phyloP scores from a whole-genome alignment of 2,329 filamentous ascomycete genomes.

The Epicoccum nigrum region DNA sequence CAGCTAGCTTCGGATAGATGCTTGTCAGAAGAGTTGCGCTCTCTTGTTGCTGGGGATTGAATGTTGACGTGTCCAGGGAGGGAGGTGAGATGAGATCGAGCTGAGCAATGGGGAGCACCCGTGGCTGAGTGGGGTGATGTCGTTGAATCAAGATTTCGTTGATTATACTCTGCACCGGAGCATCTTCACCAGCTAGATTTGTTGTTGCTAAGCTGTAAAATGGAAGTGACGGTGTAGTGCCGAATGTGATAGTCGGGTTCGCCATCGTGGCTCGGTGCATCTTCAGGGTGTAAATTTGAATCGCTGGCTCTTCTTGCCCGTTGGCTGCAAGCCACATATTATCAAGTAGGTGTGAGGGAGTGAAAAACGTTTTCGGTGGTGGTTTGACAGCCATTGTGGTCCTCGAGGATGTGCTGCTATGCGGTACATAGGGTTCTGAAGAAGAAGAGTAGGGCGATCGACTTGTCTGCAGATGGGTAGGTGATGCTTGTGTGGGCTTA shows the following conservation, averaged over 20 bases:
- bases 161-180: conserved; percentile 54
- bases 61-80: conserved; percentile 33
- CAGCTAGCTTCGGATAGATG: conserved; percentile 56
- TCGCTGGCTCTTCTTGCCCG: conserved; percentile 61
- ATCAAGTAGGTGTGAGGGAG: conserved; percentile 66
- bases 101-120: conserved; percentile 49
- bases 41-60: conserved; percentile 41
- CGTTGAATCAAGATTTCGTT: conserved; percentile 48
- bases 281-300: conserved; percentile 47
- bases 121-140: conserved; percentile 48
- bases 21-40: conserved; percentile 45
- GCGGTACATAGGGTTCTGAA: conserved; percentile 54
- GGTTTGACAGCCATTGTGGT: conserved; percentile 23
- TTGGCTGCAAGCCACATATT: conserved; percentile 73
- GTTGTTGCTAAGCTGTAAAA: conserved; percentile 73
- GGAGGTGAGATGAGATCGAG: conserved; percentile 48
- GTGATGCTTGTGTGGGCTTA: conserved; percentile 69
- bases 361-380: conserved; percentile 45
- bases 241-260: conserved; percentile 62
- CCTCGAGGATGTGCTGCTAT: conserved; percentile 43
- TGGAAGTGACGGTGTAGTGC: conserved; percentile 71
- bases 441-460: conserved; percentile 65
- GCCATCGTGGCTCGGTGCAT: conserved; percentile 54
- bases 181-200: conserved; percentile 54
- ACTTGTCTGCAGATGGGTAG: conserved; percentile 70